Percentiles rank a stretch among this genome's conserved stretches.
phyloP scores from a whole-genome alignment of 257 asterid species.

The Osmanthus fragrans region DNA sequence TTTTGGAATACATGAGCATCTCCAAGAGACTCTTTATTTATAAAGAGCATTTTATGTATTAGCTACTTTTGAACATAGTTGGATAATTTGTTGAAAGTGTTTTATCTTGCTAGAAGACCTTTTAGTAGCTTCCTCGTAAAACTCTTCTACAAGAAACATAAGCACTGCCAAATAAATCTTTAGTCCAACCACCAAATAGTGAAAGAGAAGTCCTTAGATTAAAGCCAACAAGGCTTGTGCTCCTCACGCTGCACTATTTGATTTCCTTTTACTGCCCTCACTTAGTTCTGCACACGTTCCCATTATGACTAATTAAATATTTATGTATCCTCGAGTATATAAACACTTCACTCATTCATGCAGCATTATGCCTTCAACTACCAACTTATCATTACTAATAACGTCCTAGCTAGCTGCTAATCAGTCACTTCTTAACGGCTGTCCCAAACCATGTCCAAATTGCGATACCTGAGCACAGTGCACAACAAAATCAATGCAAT shows the following conservation, averaged over 20 bases:
- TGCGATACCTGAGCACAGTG: slow-evolving; percentile 24
- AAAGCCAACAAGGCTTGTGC: slow-evolving; percentile 33
- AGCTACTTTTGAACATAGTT: no score
- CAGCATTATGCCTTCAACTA: no score
- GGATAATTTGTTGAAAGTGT: no score
- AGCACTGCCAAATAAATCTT: no score
- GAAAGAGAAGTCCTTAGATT: background rate
- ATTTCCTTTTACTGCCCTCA: background rate
- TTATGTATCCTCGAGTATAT: slow-evolving; percentile 31
- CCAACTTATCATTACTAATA: background rate
- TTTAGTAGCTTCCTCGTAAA: no score
- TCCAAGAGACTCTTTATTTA: no score
- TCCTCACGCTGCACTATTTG: slow-evolving; percentile 22
- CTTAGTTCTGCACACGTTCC: background rate
- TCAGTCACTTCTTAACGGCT: slow-evolving; percentile 36
- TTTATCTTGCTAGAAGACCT: no score
- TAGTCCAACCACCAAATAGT: background rate
- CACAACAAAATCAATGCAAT: slow-evolving; percentile 19
- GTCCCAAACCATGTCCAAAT: slow-evolving; percentile 41
- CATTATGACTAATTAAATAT: background rate
- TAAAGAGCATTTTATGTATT: no score
- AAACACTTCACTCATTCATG: slow-evolving; percentile 22
- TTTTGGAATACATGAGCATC: background rate
- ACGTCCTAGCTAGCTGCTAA: background rate
- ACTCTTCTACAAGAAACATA: no score